A percentile compares a stretch with the other conserved stretches of the same genome.
phyloP scores from a whole-genome alignment of 495 filamentous ascomycete species.

The Xylaria nigripes region DNA sequence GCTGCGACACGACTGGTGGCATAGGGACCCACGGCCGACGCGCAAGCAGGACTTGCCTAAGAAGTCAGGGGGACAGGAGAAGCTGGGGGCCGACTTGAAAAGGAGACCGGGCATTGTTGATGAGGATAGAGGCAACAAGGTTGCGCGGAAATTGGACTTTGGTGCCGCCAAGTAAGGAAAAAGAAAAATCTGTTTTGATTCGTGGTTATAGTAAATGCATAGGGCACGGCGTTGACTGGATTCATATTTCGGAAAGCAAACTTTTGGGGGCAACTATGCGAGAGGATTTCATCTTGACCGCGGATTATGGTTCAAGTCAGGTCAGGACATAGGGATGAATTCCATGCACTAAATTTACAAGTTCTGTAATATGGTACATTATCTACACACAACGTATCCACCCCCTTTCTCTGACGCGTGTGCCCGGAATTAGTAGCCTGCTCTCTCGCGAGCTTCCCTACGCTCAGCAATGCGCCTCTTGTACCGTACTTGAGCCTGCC shows the following conservation, averaged over 20 bases:
- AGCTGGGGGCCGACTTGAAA: conserved; percentile 78
- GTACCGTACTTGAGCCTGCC: conserved; percentile 69
- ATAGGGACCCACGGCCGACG: conserved; percentile 71
- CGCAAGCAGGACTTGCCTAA: conserved; percentile 73
- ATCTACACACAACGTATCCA: conserved; percentile 4
- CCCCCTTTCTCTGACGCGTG: neutral
- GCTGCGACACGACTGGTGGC: conserved; percentile 82
- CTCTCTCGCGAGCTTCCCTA: conserved; percentile 35
- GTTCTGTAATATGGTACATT: conserved; percentile 20
- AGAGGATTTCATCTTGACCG: neutral
- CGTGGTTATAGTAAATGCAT: neutral
- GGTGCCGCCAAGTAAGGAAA: conserved; percentile 49
- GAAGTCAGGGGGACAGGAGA: conserved; percentile 54
- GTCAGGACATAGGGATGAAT: neutral
- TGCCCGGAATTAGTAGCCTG: conserved; percentile 9
- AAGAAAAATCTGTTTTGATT: neutral
- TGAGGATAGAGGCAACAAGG: conserved; percentile 55
- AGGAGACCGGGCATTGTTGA: conserved; percentile 67
- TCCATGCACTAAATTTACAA: conserved; percentile 1
- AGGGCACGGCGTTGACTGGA: conserved; percentile 13
- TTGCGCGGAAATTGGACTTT: conserved; percentile 87
- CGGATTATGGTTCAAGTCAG: neutral
- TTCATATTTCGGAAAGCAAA: neutral
- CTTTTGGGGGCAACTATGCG: neutral
- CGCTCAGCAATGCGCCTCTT: conserved; percentile 44